A percentile compares a stretch with the other conserved stretches of the same genome.
These are phyloP conservation scores for Crithidia acanthocephali DNA, from an alignment of 208 protist species.

Conservation along the genomic window DNA sequence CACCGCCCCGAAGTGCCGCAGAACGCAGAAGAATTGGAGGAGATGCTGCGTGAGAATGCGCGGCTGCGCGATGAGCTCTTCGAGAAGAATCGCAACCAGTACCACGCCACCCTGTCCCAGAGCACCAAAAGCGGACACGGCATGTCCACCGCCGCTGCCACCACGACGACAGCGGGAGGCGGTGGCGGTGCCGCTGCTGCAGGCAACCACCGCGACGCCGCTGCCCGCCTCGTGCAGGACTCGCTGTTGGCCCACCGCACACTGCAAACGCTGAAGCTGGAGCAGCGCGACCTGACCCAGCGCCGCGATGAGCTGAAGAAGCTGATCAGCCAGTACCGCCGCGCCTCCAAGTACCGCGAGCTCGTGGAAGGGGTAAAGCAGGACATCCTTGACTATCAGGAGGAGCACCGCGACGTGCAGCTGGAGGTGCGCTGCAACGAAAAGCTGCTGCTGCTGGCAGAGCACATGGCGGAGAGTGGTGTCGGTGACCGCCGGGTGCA, in stretches of 20 bases:
- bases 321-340: conserved; percentile 46
- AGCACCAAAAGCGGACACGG: conserved; percentile 14
- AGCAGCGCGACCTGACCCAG: conserved; percentile 49
- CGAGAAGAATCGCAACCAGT: conserved; percentile 36
- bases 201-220: conserved; percentile 32
- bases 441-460: conserved; percentile 63
- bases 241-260: conserved; percentile 43
- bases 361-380: conserved; percentile 53
- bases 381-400: conserved; percentile 54
- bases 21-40: conserved; percentile 47
- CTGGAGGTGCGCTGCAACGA: conserved; percentile 80
- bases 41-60: conserved; percentile 50
- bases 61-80: conserved; percentile 49
- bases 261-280: conserved; percentile 48
- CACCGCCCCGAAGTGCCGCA: conserved; percentile 32
- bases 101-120: conserved; percentile 25
- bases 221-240: conserved; percentile 44
- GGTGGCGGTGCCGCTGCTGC: neutral
- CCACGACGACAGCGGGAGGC: neutral
- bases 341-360: conserved; percentile 44
- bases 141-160: neutral
- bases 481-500: conserved; percentile 42
- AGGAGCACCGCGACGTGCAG: conserved; percentile 63
- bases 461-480: conserved; percentile 38
- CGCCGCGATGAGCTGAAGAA: conserved; percentile 49